A percentile compares a stretch with the other conserved stretches of the same genome.
Evolutionary conservation across 2,329 filamentous ascomycete genomes (phyloP).

Genomic region (Zasmidium cellare): DNA sequence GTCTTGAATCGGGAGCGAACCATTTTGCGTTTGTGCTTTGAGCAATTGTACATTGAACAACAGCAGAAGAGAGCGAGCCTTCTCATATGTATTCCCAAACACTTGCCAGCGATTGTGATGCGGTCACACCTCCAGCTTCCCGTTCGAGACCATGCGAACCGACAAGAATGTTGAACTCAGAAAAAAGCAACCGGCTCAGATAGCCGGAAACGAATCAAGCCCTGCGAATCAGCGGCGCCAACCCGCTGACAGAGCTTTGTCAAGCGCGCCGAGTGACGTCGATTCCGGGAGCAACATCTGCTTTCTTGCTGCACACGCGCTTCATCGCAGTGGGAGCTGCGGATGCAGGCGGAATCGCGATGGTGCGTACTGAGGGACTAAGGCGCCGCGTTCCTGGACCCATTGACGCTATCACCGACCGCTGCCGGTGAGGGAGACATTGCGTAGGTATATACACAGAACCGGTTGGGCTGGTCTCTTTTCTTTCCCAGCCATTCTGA

Average conservation of each 20-base stretch:
- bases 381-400: neutral
- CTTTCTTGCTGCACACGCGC: neutral
- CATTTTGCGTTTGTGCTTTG: conserved; percentile 3
- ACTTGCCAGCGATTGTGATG: neutral
- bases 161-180: no score
- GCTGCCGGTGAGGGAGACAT: neutral
- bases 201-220: no score
- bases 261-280: neutral
- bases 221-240: neutral
- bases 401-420: neutral
- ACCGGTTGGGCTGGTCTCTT: neutral
- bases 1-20: neutral
- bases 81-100: conserved; percentile 6
- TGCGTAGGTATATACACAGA: neutral
- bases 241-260: neutral
- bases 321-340: neutral
- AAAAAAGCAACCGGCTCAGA: neutral
- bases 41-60: conserved; percentile 7
- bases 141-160: neutral
- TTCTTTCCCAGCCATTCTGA: neutral
- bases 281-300: neutral
- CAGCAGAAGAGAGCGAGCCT: conserved; percentile 1
- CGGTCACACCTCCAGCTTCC: neutral
- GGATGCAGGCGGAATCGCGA: neutral
- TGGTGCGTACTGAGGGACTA: neutral